A percentile compares a stretch with the other conserved stretches of the same genome.
Conservation (phyloP, 2,329 filamentous ascomycete species). For the Ceratocystis harringtonii region DNA sequence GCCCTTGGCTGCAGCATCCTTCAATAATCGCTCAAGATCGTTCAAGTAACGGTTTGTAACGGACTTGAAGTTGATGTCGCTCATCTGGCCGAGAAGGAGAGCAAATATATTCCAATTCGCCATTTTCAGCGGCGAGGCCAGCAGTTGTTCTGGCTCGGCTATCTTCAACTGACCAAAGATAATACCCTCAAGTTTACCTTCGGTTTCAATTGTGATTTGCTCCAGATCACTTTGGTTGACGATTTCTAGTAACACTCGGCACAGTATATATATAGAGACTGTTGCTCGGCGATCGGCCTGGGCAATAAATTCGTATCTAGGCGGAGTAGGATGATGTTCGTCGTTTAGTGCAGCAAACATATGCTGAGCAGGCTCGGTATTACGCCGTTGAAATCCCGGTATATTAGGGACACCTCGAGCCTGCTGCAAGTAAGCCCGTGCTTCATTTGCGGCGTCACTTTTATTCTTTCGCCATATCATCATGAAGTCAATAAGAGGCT, state of each 20-base stretch:
- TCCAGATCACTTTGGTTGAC: slow-evolving; percentile 76
- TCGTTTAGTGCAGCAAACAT: slow-evolving; percentile 37
- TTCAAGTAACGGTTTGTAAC: slow-evolving; percentile 69
- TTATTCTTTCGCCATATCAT: slow-evolving; percentile 98
- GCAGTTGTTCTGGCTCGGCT: slow-evolving; percentile 67
- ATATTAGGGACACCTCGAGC: slow-evolving; percentile 29
- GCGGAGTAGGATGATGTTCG: slow-evolving; percentile 13
- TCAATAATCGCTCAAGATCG: slow-evolving; percentile 65
- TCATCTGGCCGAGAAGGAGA: slow-evolving; percentile 90
- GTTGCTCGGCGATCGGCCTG: slow-evolving; percentile 80
- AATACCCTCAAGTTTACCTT: slow-evolving; percentile 83
- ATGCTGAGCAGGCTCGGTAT: slow-evolving; percentile 48
- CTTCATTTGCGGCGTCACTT: slow-evolving; percentile 69
- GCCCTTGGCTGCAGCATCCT: slow-evolving; percentile 58
- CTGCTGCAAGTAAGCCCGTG: slow-evolving; percentile 43
- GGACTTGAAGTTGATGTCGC: slow-evolving; percentile 72
- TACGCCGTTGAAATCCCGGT: slow-evolving; percentile 47
- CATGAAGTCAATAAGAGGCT: slow-evolving; percentile 87
- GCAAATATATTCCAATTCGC: slow-evolving; percentile 95
- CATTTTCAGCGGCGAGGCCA: slow-evolving; percentile 65
- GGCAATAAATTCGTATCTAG: slow-evolving; percentile 44
- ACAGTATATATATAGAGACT: slow-evolving; percentile 90
- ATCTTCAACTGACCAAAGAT: slow-evolving; percentile 92
- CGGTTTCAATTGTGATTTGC: slow-evolving; percentile 78
- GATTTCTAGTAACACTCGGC: slow-evolving; percentile 83